Evolutionary conservation across 2,329 filamentous ascomycete species (phyloP).

Genomic region (Tolypocladium tundrense): DNA sequence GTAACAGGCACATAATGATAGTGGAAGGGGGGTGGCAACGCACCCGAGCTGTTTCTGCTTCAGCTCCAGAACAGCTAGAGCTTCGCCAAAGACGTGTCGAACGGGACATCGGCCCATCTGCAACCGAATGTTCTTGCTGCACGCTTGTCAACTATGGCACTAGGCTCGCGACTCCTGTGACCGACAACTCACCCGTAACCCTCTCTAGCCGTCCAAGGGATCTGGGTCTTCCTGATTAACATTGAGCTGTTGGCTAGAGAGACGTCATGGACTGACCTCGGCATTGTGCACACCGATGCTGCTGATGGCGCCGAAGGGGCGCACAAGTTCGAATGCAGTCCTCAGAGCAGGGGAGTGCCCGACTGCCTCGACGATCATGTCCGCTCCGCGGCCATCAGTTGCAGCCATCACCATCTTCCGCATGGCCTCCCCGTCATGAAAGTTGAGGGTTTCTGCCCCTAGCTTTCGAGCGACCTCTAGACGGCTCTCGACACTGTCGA

Average conservation of each 20-base stretch:
- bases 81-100: slow-evolving; percentile 56
- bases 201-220: slow-evolving; percentile 56
- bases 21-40: slow-evolving; percentile 13
- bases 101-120: slow-evolving; percentile 74
- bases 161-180: background rate
- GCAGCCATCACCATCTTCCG: slow-evolving; percentile 60
- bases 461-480: slow-evolving; percentile 62
- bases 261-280: slow-evolving; percentile 35
- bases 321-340: slow-evolving; percentile 60
- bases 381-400: slow-evolving; percentile 72
- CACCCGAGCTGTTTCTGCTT: slow-evolving; percentile 59
- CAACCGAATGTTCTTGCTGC: slow-evolving; percentile 58
- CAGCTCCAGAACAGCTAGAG: slow-evolving; percentile 53
- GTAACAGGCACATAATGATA: background rate
- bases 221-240: slow-evolving; percentile 26
- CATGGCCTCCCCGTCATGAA: slow-evolving; percentile 55
- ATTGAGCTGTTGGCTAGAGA: background rate
- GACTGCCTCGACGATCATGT: slow-evolving; percentile 74
- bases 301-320: slow-evolving; percentile 63
- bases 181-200: slow-evolving; percentile 38
- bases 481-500: slow-evolving; percentile 67
- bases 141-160: slow-evolving; percentile 12
- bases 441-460: slow-evolving; percentile 78
- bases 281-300: slow-evolving; percentile 69
- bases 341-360: slow-evolving; percentile 58